phyloP scores from a whole-genome alignment of 495 filamentous ascomycete genomes.

The Xylaria curta region DNA sequence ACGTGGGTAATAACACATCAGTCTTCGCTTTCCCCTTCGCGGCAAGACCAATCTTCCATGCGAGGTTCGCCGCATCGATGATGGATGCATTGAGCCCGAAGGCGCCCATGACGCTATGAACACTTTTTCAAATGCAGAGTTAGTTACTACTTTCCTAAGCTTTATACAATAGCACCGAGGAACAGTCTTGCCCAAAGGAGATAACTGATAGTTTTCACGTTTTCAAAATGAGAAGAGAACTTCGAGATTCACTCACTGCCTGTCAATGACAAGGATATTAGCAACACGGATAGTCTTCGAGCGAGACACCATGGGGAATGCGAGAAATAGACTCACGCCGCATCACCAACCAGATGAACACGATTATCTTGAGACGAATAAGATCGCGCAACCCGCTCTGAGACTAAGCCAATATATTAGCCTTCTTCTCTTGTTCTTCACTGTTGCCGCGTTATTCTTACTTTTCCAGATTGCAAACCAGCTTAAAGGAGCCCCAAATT shows the following conservation, averaged over 20 bases:
- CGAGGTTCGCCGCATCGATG: slow-evolving; percentile 46
- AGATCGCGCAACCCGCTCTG: slow-evolving; percentile 44
- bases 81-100: slow-evolving; percentile 52
- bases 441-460: background rate
- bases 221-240: background rate
- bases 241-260: slow-evolving; percentile 28
- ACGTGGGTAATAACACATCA: slow-evolving; percentile 40
- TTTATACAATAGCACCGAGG: background rate
- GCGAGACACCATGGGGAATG: too few species aligned
- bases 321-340: slow-evolving; percentile 39
- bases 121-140: background rate
- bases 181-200: background rate
- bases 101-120: slow-evolving; percentile 50
- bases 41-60: slow-evolving; percentile 48
- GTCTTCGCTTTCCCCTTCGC: slow-evolving; percentile 29
- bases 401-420: slow-evolving; percentile 29
- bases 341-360: slow-evolving; percentile 48
- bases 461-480: slow-evolving; percentile 54
- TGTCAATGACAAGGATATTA: slow-evolving; percentile 5
- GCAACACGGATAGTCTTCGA: background rate
- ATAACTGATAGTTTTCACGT: background rate
- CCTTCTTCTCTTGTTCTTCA: background rate
- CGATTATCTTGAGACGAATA: slow-evolving; percentile 41
- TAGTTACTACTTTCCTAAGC: background rate
- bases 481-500: slow-evolving; percentile 42